Evolutionary conservation across 1,284 basidiomycete species (phyloP), one percentile per base, ranked within the genome.

Genomic region (Cronartium quercuum): DNA sequence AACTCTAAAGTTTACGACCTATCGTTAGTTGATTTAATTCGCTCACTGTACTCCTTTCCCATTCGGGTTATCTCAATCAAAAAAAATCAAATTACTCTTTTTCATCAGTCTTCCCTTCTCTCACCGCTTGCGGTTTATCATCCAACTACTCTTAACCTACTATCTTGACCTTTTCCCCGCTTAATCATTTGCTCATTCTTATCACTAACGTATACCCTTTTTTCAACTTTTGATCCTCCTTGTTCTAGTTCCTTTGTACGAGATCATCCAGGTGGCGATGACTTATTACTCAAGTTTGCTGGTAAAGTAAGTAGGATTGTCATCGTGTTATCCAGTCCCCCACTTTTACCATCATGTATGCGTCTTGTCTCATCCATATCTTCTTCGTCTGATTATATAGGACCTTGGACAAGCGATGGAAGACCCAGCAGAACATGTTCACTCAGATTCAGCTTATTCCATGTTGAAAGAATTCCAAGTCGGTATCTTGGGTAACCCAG

Each of bases 371-470:
- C 1, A n/a, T n/a, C 13, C 44, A 13, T 15, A 58, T 13, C 44
- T 76, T 75, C 15, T 80, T 80, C 47, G 80, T 80, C 18, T 12
- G 44, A 12, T 2, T 40, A 82, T 81, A 66, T 87, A 88, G 82
- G 92, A 97, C 81, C 86, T 98, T 69, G 89, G 86, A 42, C 84
- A 83, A 21, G 84, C 89, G 76, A 98, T 98, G 95, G 86, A 86
- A 79, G 90, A 96, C 82, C 84, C 86, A 76, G 81, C 85, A n/a
- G 88, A 91, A 80, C 96, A 98, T 82, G 89, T 89, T n/a, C 96
- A 98, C 82, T 94, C 92, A 1, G 88, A 91, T 35, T 87, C 90
- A 4, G 96, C 95, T 0, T 98, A 92, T 81, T 90, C 91, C 60
- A 91, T 99, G 88, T 82, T 99, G 80, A 87, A 90, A 37, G 94